Conservation (phyloP, 352 stramenopile species). For the Pythium phragmitis region DNA sequence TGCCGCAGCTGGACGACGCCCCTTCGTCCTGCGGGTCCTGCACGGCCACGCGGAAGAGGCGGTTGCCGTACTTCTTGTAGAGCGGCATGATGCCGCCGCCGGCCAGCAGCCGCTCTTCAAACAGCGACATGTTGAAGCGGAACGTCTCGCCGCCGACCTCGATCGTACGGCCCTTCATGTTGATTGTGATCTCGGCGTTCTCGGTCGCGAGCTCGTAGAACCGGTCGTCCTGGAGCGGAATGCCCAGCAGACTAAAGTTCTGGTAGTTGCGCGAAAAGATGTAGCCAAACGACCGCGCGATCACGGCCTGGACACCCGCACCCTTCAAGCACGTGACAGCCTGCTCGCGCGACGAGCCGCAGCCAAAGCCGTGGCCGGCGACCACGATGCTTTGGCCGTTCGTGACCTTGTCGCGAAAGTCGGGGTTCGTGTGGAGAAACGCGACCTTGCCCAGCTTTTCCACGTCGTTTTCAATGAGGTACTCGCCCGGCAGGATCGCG, state of each 20-base stretch:
- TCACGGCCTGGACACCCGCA: conserved; percentile 75
- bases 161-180: conserved; percentile 82
- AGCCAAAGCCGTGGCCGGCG: conserved; percentile 79
- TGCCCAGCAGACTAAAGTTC: conserved; percentile 84
- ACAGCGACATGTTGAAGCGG: conserved; percentile 87
- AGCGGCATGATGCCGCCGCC: conserved; percentile 85
- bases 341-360: conserved; percentile 83
- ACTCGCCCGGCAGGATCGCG: conserved; percentile 82
- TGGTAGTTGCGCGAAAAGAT: conserved; percentile 89
- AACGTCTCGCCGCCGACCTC: conserved; percentile 73
- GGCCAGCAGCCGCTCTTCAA: conserved; percentile 79
- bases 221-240: conserved; percentile 71
- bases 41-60: conserved; percentile 82
- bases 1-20: conserved; percentile 32
- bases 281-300: conserved; percentile 84
- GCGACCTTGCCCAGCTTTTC: conserved; percentile 81
- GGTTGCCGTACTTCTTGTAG: conserved; percentile 86
- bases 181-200: conserved; percentile 72
- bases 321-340: conserved; percentile 82
- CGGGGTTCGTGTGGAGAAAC: conserved; percentile 83
- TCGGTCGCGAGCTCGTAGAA: conserved; percentile 85
- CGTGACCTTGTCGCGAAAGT: conserved; percentile 82
- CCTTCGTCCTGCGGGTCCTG: conserved; percentile 43
- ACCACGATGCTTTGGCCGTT: conserved; percentile 74
- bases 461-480: conserved; percentile 83